Percentiles rank a stretch among this genome's conserved stretches.
These are phyloP conservation scores for Rubia peregrina DNA, from an alignment of 305 asterid species.

Conservation along the genomic window DNA sequence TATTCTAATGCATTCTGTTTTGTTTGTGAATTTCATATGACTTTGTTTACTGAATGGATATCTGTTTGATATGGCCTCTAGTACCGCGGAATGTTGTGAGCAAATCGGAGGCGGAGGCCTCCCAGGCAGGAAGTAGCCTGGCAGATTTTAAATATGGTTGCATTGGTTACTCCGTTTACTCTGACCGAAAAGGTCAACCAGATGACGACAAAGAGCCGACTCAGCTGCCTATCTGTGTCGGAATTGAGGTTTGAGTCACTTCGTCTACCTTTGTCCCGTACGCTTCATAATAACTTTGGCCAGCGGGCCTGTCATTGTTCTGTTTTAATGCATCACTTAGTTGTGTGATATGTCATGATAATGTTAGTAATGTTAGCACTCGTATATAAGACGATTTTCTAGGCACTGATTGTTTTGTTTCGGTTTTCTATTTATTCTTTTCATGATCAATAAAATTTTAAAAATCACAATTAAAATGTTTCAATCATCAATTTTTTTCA, in stretches of 20 bases:
- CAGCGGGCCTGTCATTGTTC: conserved; percentile 5
- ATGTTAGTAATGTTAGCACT: background rate
- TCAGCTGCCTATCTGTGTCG: conserved; percentile 74
- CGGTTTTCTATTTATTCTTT: background rate
- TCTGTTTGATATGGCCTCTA: conserved; percentile 29
- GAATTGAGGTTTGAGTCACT: conserved; percentile 66
- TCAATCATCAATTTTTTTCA: background rate
- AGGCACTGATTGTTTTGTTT: background rate
- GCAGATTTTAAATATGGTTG: conserved; percentile 75
- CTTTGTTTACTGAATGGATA: background rate
- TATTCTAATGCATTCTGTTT: conserved; percentile 4
- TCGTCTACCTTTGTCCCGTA: background rate
- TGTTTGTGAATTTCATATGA: background rate
- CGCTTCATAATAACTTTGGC: background rate
- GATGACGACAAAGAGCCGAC: conserved; percentile 36
- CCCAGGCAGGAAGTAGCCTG: conserved; percentile 67
- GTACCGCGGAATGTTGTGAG: conserved; percentile 62
- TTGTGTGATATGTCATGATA: background rate
- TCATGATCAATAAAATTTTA: background rate
- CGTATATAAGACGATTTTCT: background rate
- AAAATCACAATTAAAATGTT: background rate
- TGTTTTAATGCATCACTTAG: background rate
- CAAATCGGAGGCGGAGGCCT: conserved; percentile 59
- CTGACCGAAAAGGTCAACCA: conserved; percentile 42
- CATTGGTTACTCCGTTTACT: conserved; percentile 73